Conservation (phyloP, 495 filamentous ascomycete genomes). For the Cercophora sp. region DNA sequence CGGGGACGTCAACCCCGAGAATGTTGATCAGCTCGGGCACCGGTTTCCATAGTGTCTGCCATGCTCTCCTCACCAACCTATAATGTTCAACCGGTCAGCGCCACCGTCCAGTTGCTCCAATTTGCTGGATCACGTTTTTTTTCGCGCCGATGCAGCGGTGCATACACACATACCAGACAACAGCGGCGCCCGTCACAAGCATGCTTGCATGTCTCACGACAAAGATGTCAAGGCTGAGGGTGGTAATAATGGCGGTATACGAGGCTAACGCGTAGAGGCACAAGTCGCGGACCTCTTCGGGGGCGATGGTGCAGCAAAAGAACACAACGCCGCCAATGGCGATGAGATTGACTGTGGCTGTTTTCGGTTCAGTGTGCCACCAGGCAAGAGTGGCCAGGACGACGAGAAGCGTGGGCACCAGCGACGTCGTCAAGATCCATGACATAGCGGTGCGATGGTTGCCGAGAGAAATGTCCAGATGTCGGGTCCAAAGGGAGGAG, state of each 20-base stretch:
- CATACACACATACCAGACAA: conserved; percentile 36
- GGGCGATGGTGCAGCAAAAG: conserved; percentile 44
- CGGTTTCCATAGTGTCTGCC: conserved; percentile 81
- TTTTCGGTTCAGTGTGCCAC: conserved; percentile 48
- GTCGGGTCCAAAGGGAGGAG: conserved; percentile 7
- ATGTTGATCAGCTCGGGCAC: conserved; percentile 86
- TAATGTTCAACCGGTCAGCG: conserved; percentile 14
- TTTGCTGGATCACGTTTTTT: no score
- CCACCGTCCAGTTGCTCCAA: not conserved
- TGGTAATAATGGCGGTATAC: conserved; percentile 27
- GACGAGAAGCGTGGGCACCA: conserved; percentile 47
- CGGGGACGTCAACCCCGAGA: conserved; percentile 87
- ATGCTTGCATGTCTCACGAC: conserved; percentile 41
- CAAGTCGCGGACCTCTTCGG: conserved; percentile 37
- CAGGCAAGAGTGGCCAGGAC: conserved; percentile 45
- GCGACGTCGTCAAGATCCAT: conserved; percentile 48
- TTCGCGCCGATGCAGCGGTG: no score
- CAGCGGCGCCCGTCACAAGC: conserved; percentile 41
- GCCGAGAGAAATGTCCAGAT: conserved; percentile 1
- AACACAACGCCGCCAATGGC: conserved; percentile 43
- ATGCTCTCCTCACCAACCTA: conserved; percentile 78
- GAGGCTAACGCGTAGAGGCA: conserved; percentile 35
- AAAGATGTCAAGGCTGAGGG: conserved; percentile 37
- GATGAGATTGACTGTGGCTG: conserved; percentile 41
- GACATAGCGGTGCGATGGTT: conserved; percentile 43